These are phyloP conservation scores for Dichotomocladium elegans DNA, from an alignment of 371 early-diverging fungal genomes.

Conservation along the genomic window DNA sequence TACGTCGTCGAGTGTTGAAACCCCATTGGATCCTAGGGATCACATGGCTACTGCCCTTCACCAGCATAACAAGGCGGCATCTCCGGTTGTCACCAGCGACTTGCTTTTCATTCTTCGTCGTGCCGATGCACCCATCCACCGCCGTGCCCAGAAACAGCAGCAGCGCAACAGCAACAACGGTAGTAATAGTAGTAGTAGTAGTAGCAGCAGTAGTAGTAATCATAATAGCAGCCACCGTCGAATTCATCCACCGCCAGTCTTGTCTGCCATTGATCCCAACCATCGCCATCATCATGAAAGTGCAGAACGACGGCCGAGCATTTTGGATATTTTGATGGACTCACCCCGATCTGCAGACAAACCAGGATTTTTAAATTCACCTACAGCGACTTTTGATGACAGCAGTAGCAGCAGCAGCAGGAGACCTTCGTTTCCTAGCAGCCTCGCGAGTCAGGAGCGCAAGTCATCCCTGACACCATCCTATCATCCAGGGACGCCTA, in stretches of 20 bases:
- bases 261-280: too few species aligned
- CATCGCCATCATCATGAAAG: background rate
- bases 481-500: slow-evolving; percentile 5
- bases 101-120: slow-evolving; percentile 32
- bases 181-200: background rate
- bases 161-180: background rate
- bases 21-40: slow-evolving; percentile 27
- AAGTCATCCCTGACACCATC: slow-evolving; percentile 26
- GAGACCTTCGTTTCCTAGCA: slow-evolving; percentile 11
- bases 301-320: slow-evolving; percentile 34
- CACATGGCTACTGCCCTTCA: slow-evolving; percentile 33
- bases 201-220: too few species aligned
- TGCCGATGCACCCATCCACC: slow-evolving; percentile 2
- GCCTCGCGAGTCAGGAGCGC: slow-evolving; percentile 22
- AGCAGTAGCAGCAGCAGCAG: too few species aligned
- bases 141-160: slow-evolving; percentile 3
- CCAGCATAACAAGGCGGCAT: slow-evolving; percentile 14
- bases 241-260: slow-evolving; percentile 1
- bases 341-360: slow-evolving; percentile 16
- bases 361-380: slow-evolving; percentile 11
- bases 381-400: slow-evolving; percentile 9
- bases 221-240: too few species aligned
- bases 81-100: slow-evolving; percentile 33
- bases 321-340: slow-evolving; percentile 46
- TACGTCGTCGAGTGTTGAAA: slow-evolving; percentile 32